These are phyloP conservation scores for Exophiala viscosa DNA, from an alignment of 2,329 filamentous ascomycete genomes.

Conservation along the genomic window DNA sequence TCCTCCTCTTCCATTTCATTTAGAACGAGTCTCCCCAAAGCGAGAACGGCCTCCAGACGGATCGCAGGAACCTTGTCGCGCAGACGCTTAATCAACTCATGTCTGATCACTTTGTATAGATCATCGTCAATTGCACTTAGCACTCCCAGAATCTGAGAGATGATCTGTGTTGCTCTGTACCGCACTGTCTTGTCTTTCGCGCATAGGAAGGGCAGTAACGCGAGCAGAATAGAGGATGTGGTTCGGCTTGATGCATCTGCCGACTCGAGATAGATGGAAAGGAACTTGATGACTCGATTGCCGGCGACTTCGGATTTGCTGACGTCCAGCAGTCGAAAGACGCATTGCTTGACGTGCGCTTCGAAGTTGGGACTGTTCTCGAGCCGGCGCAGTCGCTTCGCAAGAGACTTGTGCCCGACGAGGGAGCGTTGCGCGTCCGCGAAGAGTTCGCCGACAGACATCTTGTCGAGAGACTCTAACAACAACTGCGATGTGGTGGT, in stretches of 20 bases:
- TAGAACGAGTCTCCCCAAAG: slow-evolving; percentile 77
- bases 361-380: slow-evolving; percentile 75
- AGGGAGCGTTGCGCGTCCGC: slow-evolving; percentile 83
- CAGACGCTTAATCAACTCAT: slow-evolving; percentile 76
- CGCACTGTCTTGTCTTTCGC: slow-evolving; percentile 91
- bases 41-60: slow-evolving; percentile 84
- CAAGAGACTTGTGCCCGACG: slow-evolving; percentile 83
- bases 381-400: slow-evolving; percentile 81
- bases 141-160: slow-evolving; percentile 88
- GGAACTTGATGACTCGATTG: slow-evolving; percentile 78
- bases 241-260: slow-evolving; percentile 80
- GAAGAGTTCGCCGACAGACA: slow-evolving; percentile 45
- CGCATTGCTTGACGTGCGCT: slow-evolving; percentile 75
- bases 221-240: slow-evolving; percentile 61
- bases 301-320: slow-evolving; percentile 90
- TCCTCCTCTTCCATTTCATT: slow-evolving; percentile 67
- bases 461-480: slow-evolving; percentile 1
- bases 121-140: slow-evolving; percentile 90
- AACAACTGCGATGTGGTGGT: too few species aligned
- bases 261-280: slow-evolving; percentile 82
- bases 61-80: slow-evolving; percentile 93
- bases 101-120: slow-evolving; percentile 75
- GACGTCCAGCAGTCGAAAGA: slow-evolving; percentile 75
- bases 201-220: slow-evolving; percentile 68
- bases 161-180: slow-evolving; percentile 83